Percentiles rank a stretch among this genome's conserved stretches.
Conservation (phyloP, 2,329 filamentous ascomycete genomes). For the Epichloe elymi region DNA sequence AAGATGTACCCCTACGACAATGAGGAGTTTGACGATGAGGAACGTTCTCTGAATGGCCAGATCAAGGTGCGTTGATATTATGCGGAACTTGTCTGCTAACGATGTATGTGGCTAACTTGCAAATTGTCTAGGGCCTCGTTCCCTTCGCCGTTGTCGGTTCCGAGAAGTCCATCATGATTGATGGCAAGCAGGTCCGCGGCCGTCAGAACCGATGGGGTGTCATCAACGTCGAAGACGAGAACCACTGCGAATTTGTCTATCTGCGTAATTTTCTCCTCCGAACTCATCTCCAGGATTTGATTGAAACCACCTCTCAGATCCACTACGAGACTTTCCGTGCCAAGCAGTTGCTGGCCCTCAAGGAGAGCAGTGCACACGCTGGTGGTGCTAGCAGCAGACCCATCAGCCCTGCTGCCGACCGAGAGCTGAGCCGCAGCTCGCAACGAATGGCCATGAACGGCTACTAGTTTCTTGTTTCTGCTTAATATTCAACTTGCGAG, state of each 20-base stretch:
- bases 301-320: conserved; percentile 98
- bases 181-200: conserved; percentile 92
- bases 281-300: conserved; percentile 95
- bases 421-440: conserved; percentile 91
- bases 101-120: not conserved
- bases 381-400: conserved; percentile 65
- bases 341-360: conserved; percentile 93
- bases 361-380: conserved; percentile 88
- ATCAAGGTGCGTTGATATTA: conserved; percentile 62
- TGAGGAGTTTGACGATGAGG: conserved; percentile 95
- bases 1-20: conserved; percentile 99
- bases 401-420: conserved; percentile 88
- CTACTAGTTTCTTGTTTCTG: conserved; percentile 49
- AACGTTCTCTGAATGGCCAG: conserved; percentile 81
- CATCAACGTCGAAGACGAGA: conserved; percentile 99
- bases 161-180: conserved; percentile 94
- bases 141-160: conserved; percentile 97
- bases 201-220: conserved; percentile 99
- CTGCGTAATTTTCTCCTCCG: conserved; percentile 96
- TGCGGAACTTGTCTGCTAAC: not conserved
- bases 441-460: conserved; percentile 99
- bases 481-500: conserved; percentile 18
- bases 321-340: conserved; percentile 99
- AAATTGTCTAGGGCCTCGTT: conserved; percentile 57
- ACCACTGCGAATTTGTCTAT: conserved; percentile 98